Evolutionary conservation across 805 yeast species (phyloP).

Genomic region (Debaryomyces castellii): DNA sequence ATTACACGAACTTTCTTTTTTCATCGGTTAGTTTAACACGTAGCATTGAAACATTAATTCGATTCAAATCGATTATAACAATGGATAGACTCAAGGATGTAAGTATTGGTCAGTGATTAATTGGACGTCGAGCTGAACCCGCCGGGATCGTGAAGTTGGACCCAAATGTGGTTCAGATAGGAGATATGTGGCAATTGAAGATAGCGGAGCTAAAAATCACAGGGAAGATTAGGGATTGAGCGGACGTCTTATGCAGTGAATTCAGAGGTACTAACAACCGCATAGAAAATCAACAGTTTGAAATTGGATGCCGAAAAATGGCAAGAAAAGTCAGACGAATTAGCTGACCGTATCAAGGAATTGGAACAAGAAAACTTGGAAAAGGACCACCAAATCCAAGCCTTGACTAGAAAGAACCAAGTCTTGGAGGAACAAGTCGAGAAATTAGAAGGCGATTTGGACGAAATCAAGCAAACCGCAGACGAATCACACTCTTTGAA

Average conservation of each 20-base stretch:
- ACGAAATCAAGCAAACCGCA: conserved; percentile 79
- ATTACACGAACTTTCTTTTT: conserved; percentile 1
- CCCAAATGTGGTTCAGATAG: background rate
- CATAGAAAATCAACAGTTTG: conserved; percentile 79
- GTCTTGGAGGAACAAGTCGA: conserved; percentile 82
- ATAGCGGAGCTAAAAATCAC: background rate
- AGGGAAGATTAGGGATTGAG: background rate
- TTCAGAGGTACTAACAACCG: background rate
- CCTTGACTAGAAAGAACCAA: conserved; percentile 89
- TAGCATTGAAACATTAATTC: background rate
- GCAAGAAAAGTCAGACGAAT: conserved; percentile 95
- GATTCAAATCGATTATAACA: conserved; percentile 9
- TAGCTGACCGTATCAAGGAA: conserved; percentile 74
- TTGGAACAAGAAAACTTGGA: conserved; percentile 90
- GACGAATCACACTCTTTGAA: conserved; percentile 89
- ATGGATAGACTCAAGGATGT: conserved; percentile 66
- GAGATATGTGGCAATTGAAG: background rate
- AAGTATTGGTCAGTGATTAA: conserved; percentile 22
- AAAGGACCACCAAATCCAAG: conserved; percentile 92
- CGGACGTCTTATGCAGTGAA: too few species aligned
- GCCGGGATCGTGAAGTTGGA: background rate
- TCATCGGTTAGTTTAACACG: background rate
- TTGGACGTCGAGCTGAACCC: background rate
- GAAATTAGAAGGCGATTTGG: conserved; percentile 69
- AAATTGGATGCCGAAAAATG: conserved; percentile 95